Percentiles rank a stretch among this genome's conserved stretches.
These are phyloP conservation scores for Galerina sulciceps DNA, from an alignment of 768 basidiomycete species.

Conservation along the genomic window DNA sequence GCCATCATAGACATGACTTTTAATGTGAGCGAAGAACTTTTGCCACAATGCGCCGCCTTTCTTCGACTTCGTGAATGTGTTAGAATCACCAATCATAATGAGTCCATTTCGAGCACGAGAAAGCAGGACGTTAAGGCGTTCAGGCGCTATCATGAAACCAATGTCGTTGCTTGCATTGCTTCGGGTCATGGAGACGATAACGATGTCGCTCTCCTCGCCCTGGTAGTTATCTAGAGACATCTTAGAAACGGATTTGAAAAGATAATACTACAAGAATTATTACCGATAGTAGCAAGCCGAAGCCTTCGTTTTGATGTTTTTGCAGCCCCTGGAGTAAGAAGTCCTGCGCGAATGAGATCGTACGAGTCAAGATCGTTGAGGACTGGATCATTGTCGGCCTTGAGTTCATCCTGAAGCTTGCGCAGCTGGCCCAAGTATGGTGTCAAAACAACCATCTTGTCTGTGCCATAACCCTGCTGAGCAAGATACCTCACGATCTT, in stretches of 20 bases:
- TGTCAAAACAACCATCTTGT: constrained; percentile 65
- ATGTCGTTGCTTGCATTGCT: constrained; percentile 61
- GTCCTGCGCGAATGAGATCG: constrained; percentile 62
- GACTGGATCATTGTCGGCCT: constrained; percentile 56
- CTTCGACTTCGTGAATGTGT: constrained; percentile 55
- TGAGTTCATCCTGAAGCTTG: constrained; percentile 49
- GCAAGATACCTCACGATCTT: constrained; percentile 68
- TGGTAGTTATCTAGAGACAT: constrained; percentile 67
- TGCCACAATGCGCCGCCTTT: constrained; percentile 57
- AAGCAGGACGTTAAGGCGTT: constrained; percentile 72
- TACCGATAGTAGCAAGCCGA: constrained; percentile 70
- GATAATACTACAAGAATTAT: constrained; percentile 3
- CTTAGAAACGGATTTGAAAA: not conserved
- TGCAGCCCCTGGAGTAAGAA: constrained; percentile 43
- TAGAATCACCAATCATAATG: constrained; percentile 67
- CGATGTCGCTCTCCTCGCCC: constrained; percentile 75
- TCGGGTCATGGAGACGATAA: constrained; percentile 62
- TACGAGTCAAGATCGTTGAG: constrained; percentile 64
- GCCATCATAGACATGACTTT: constrained; percentile 54
- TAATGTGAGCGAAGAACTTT: constrained; percentile 43
- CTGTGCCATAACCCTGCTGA: constrained; percentile 70
- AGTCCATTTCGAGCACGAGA: constrained; percentile 70
- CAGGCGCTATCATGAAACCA: constrained; percentile 73
- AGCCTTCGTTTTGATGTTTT: constrained; percentile 48
- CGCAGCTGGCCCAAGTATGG: constrained; percentile 72